Base-by-base conservation (phyloP, 768 basidiomycete genomes). In the Tubosaeta brunneosetosa region DNA sequence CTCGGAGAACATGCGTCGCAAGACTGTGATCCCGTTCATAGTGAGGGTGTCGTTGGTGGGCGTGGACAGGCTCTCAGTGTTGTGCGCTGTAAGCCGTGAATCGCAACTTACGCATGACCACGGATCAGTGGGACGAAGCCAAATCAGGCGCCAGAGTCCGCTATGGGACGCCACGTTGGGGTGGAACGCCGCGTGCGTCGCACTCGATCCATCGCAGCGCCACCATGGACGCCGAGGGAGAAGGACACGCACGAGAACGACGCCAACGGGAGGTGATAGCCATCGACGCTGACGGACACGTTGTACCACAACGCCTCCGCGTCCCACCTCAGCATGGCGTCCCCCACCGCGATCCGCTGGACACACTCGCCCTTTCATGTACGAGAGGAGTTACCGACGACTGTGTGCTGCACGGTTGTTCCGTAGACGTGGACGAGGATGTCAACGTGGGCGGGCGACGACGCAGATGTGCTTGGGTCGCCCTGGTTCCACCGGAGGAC, bases 401-500 rank as follows among this genome's bases (percentile, higher is more conserved):
- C 22, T 2, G 25, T 44, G 1, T 14, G 16, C 36, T 44, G 52
- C 11, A 59, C 44, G 29, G 27, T 51, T 14, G 47, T 52, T 27
- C 57, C 55, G n/a, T 56, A 52, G 32, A 56, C 7, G 22, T 37
- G 7, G 1, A 54, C 27, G 16, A 59, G 41, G 14, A 56, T 9
- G 13, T 61, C 60, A 9, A 61, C 51, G 9, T 46, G 44, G n/a
- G 50, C 44, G 6, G 40, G 22, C 10, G 48, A 44, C 5, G 52
- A 26, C 17, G 2, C 22, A 17, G 38, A 19, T 6, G 38, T n/a
- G 36, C 52, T 61, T 1, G 47, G 54, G n/a, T 56, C 34, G 4
- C 58, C 58, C 17, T 43, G 50, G 9, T 47, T 56, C 57, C 60
- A 61, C 37, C 55, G 45, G 25, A 61, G 16, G 52, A 61, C 32